Base-by-base conservation (phyloP, 164 flowering plant genomes). In the Vitis rupestris region DNA sequence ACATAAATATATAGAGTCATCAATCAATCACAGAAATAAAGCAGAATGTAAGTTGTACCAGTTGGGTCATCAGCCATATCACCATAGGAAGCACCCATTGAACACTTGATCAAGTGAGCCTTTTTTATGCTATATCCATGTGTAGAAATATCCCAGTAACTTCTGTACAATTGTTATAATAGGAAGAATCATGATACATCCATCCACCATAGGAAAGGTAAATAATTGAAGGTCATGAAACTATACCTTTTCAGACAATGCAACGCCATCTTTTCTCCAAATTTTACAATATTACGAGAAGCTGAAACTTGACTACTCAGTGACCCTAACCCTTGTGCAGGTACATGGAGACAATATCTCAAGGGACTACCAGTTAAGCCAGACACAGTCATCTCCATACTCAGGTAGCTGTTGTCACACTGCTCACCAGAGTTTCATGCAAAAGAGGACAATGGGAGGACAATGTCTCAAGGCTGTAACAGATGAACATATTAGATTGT, bases 81-180 rank as follows among this genome's bases (percentile, higher is more conserved):
- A 73, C 92, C 93, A 74, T 70, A 87, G 10, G 97, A 88, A 75
- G 98, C 91, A 74, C 81, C 94, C 88, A 86, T 86, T 15, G 97
- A 87, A 81, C 89, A 84, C 70, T 63, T 82, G 67, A 85, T 68
- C 68, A 65, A 63, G 58, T 61, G 69, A 31, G 59, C 57, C 60
- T 72, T 63, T 19, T 53, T 64, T 57, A 56, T 60, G 19, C 57
- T 63, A 30, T 56, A 63, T 63, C 71, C 74, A 64, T 52, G 64
- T 14, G 57, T 64, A 72, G 63, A 60, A 52, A 64, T 51, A 62
- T 14, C 63, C 76, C 78, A 75, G 61, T 60, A 66, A 56, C 59
- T 72, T 72, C 85, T 80, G 78, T 49, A 51, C 66, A 61, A 74
- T 12, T 15, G 58, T 55, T 17, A 65, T 55, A 55, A 54, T 11